Evolutionary conservation across 2,329 filamentous ascomycete species (phyloP), one percentile per base, ranked within the genome.

Genomic region (Chaetomium olivaceum): DNA sequence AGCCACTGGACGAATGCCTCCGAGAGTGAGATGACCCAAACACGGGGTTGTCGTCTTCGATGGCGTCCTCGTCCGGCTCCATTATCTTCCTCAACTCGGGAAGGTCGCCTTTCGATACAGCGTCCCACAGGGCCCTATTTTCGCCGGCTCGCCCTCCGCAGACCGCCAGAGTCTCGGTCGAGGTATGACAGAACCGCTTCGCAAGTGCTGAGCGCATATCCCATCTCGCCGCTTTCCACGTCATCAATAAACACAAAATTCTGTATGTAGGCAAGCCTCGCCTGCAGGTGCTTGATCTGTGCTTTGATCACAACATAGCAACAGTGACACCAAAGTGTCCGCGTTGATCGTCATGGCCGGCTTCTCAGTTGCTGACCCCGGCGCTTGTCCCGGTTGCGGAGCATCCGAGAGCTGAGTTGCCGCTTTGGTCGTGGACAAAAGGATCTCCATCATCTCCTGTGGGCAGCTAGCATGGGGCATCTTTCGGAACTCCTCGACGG

Each of bases 221-320:
- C 95, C 82, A 96, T 90, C 78, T 99, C 95, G 58, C 95, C 95
- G 67, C 89, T 96, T 71, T 99, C 95, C 9, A 99, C 93, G 78
- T 99, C 95, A 72, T 98, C 95, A 59, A 97, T 93, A 77, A 97
- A 99, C 71, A 97, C 95, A 74, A 97, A 99, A 73, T 96, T 92
- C 52, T 94, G 91, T 84, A 98, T 97, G 76, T 98, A 99, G n/a
- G 91, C 83, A 56, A 99, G 80, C 23, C 94, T 87, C 3, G 95
- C 93, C 72, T 97, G 92, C 9, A 99, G 82, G 77, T 97, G 90
- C 65, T 91, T 88, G 29, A 96, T 88, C 67, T 95, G 91, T 12
- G 94, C 92, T 68, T 94, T 87, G 67, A 99, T 98, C 12, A 99
- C 91, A 19, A 99, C 93, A 68, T 96, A 89, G 83, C 16, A 99